Conservation (phyloP, 148 eudicot species). For the Vaccinium vitisidaea region DNA sequence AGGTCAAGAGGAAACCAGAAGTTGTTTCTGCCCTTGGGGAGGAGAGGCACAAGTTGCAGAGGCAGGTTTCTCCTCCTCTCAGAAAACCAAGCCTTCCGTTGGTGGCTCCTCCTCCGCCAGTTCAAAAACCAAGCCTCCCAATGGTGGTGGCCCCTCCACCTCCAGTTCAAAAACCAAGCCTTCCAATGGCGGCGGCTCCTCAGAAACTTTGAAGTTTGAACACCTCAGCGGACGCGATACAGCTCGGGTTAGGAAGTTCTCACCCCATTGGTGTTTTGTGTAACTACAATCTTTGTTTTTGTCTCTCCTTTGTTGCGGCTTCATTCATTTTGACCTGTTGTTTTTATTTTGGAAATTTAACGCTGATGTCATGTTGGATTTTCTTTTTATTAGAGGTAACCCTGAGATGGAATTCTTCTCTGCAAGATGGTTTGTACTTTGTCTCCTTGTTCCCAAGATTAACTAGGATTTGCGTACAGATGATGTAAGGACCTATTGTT, state of each 20-base stretch:
- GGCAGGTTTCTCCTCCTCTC: conserved; percentile 32
- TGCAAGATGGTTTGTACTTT: background rate
- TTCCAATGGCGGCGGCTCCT: background rate
- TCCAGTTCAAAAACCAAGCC: background rate
- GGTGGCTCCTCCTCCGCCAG: conserved; percentile 19
- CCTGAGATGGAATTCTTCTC: background rate
- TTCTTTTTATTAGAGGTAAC: conserved; percentile 3
- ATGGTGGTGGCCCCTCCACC: background rate
- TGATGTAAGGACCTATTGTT: background rate
- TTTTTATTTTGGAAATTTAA: background rate
- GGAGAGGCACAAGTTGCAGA: conserved; percentile 46
- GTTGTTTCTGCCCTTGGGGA: conserved; percentile 35
- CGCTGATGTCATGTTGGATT: background rate
- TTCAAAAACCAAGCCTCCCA: background rate
- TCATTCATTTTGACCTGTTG: conserved; percentile 17
- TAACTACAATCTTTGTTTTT: conserved; percentile 20
- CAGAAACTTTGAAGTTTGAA: conserved; percentile 24
- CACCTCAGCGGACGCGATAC: conserved; percentile 35
- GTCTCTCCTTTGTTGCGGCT: conserved; percentile 4
- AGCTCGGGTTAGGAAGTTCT: conserved; percentile 6
- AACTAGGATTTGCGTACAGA: background rate
- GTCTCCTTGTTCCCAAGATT: background rate
- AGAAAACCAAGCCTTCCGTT: conserved; percentile 31
- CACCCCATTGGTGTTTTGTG: conserved; percentile 8
- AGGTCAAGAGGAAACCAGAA: conserved; percentile 69